Conservation (phyloP, 2,329 filamentous ascomycete species). For the Chrysoporthe austroafricana region DNA sequence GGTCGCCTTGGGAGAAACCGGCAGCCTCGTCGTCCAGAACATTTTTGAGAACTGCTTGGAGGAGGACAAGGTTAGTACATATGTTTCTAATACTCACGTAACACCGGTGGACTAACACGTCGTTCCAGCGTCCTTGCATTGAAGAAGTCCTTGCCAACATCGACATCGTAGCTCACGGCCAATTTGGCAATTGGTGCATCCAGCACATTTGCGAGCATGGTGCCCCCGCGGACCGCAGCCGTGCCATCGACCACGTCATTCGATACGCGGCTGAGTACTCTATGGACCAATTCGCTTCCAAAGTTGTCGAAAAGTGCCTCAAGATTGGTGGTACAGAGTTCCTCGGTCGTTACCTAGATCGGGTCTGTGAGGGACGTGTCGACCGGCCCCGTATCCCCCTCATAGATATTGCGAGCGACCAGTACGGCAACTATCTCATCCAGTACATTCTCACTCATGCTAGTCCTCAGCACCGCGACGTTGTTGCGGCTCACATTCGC, state of each 20-base stretch:
- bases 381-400: slow-evolving; percentile 94
- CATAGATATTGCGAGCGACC: slow-evolving; percentile 97
- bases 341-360: slow-evolving; percentile 86
- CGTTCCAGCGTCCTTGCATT: slow-evolving; percentile 84
- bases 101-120: slow-evolving; percentile 5
- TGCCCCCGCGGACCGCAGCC: slow-evolving; percentile 84
- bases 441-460: slow-evolving; percentile 96
- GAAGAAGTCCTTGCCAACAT: slow-evolving; percentile 95
- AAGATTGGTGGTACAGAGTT: slow-evolving; percentile 95
- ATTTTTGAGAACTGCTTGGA: slow-evolving; percentile 99
- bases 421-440: slow-evolving; percentile 98
- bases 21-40: slow-evolving; percentile 97
- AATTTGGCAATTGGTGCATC: slow-evolving; percentile 99
- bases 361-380: slow-evolving; percentile 87
- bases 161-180: slow-evolving; percentile 93
- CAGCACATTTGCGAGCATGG: slow-evolving; percentile 99
- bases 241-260: slow-evolving; percentile 94
- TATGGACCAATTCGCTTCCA: slow-evolving; percentile 98
- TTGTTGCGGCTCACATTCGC: slow-evolving; percentile 90
- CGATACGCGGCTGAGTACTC: slow-evolving; percentile 94
- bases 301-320: slow-evolving; percentile 98
- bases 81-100: neutral
- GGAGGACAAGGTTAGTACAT: slow-evolving; percentile 81
- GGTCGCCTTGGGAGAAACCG: slow-evolving; percentile 94
- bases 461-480: slow-evolving; percentile 83